Evolutionary conservation across 495 filamentous ascomycete genomes (phyloP).

Genomic region (Delitschia confertaspora): DNA sequence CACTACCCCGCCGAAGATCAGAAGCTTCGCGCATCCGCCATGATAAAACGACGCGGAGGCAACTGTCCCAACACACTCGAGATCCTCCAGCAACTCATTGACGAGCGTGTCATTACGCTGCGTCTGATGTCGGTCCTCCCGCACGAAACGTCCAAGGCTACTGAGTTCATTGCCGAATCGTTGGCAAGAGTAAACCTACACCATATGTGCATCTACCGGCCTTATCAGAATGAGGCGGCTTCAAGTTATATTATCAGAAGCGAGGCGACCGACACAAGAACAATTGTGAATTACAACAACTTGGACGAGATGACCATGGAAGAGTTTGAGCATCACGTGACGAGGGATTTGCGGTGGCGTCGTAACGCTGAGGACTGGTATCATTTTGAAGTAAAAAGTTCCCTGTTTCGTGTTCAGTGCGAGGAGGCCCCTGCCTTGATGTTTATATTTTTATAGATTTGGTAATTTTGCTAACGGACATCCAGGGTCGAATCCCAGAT

Average conservation of each 20-base stretch:
- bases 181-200: constrained; percentile 43
- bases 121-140: constrained; percentile 42
- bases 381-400: constrained; percentile 57
- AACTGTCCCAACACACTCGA: constrained; percentile 65
- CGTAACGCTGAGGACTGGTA: constrained; percentile 44
- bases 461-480: background rate
- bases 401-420: background rate
- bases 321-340: constrained; percentile 44
- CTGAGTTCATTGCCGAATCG: constrained; percentile 35
- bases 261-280: constrained; percentile 49
- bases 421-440: background rate
- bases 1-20: constrained; percentile 61
- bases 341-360: constrained; percentile 14
- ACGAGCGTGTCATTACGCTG: constrained; percentile 23
- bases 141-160: constrained; percentile 34
- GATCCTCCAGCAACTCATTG: constrained; percentile 54
- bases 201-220: constrained; percentile 49
- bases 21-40: constrained; percentile 55
- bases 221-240: constrained; percentile 47
- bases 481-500: constrained; percentile 58
- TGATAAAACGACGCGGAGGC: constrained; percentile 56
- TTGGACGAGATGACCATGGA: constrained; percentile 54
- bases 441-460: background rate
- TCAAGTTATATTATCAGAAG: constrained; percentile 66
- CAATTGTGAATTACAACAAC: constrained; percentile 61